Percentiles rank a stretch among this genome's conserved stretches.
Conservation (phyloP, 2,329 filamentous ascomycete genomes). For the Trichoderma polysporum region DNA sequence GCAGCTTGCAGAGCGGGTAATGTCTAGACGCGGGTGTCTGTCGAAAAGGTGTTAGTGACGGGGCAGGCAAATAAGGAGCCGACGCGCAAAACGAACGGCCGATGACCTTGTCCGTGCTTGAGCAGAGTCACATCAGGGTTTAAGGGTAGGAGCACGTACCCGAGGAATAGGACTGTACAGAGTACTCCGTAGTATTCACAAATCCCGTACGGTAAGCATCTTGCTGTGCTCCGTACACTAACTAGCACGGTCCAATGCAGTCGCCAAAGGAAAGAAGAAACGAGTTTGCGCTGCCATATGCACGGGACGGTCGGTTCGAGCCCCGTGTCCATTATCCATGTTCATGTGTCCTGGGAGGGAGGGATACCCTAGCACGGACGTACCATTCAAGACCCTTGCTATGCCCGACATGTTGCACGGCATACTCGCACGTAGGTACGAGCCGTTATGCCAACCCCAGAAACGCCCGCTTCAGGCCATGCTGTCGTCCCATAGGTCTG, state of each 20-base stretch:
- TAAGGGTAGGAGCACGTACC: too few species aligned
- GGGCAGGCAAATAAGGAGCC: background rate
- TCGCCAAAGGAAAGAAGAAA: background rate
- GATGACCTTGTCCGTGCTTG: background rate
- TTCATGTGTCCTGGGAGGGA: background rate
- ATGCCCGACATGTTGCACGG: conserved; percentile 15
- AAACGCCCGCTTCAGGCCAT: conserved; percentile 8
- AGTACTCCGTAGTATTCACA: too few species aligned
- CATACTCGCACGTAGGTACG: conserved; percentile 11
- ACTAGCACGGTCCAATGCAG: too few species aligned
- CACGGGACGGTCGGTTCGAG: conserved; percentile 1
- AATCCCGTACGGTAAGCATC: too few species aligned
- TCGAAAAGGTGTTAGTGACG: background rate
- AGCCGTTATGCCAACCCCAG: conserved; percentile 13
- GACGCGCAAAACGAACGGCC: background rate
- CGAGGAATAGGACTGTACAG: too few species aligned
- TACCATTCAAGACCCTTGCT: conserved; percentile 7
- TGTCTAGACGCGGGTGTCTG: background rate
- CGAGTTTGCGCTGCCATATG: background rate
- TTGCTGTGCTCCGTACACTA: too few species aligned
- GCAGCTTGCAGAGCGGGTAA: conserved; percentile 7
- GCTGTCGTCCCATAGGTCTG: background rate
- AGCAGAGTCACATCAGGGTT: background rate
- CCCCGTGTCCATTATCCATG: background rate
- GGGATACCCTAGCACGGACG: background rate